Evolutionary conservation across 1,284 basidiomycete genomes (phyloP).

Genomic region (Pseudozyma tsukubaensis): DNA sequence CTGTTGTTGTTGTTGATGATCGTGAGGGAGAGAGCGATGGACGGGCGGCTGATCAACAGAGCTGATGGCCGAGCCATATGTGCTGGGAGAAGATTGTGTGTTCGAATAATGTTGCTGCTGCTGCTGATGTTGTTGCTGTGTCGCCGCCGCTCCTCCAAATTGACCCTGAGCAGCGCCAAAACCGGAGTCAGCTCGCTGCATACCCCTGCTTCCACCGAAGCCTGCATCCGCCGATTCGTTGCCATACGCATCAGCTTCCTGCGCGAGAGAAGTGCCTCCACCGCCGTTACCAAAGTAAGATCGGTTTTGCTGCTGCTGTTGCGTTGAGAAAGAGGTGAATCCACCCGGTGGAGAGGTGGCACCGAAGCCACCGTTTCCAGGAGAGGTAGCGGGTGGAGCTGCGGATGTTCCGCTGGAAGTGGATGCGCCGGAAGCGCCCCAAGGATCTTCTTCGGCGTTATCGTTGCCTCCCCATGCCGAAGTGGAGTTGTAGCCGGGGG

Average conservation of each 20-base stretch:
- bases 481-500: constrained; percentile 47
- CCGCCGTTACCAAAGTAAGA: constrained; percentile 11
- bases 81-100: constrained; percentile 34
- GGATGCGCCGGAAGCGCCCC: constrained; percentile 40
- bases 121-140: neutral
- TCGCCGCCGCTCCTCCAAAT: constrained; percentile 4
- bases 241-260: constrained; percentile 32
- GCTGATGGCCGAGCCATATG: constrained; percentile 32
- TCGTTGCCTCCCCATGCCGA: constrained; percentile 52
- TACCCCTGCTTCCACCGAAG: constrained; percentile 4
- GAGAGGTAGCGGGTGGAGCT: constrained; percentile 13
- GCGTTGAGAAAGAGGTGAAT: constrained; percentile 33
- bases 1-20: constrained; percentile 10
- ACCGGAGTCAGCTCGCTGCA: constrained; percentile 21
- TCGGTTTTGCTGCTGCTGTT: constrained; percentile 28
- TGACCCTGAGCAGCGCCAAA: constrained; percentile 5
- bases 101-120: constrained; percentile 11
- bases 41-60: constrained; percentile 12
- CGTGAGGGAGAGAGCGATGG: neutral
- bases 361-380: neutral
- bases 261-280: constrained; percentile 19
- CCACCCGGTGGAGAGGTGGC: constrained; percentile 26
- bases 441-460: constrained; percentile 49
- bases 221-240: constrained; percentile 9
- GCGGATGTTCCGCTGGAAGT: constrained; percentile 15